A percentile compares a stretch with the other conserved stretches of the same genome.
Evolutionary conservation across 805 yeast species (phyloP).

Genomic region (Suhomyces prunicola): DNA sequence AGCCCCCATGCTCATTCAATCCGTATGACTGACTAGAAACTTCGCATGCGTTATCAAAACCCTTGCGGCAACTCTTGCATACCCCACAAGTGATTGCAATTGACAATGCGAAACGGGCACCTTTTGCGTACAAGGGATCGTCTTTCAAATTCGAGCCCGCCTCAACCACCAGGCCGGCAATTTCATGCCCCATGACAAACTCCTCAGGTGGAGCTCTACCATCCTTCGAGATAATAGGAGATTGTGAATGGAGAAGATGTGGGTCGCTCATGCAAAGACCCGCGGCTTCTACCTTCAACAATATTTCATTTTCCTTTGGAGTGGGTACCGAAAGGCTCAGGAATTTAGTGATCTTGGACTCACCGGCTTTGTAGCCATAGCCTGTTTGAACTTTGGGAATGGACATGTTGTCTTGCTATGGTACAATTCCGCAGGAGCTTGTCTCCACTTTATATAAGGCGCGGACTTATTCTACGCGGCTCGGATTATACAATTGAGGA

Average conservation of each 20-base stretch:
- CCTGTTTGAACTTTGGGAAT: conserved; percentile 27
- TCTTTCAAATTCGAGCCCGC: conserved; percentile 26
- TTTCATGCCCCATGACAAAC: conserved; percentile 46
- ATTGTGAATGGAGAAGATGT: conserved; percentile 25
- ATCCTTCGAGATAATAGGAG: conserved; percentile 7
- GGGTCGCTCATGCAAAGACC: conserved; percentile 45
- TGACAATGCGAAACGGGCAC: conserved; percentile 28
- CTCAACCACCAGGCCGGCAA: conserved; percentile 35
- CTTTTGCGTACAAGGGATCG: conserved; percentile 23
- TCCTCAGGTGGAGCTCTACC: conserved; percentile 15
- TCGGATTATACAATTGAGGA: background rate
- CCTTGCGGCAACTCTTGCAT: conserved; percentile 33
- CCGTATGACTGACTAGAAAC: conserved; percentile 28
- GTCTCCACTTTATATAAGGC: background rate
- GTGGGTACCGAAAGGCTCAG: conserved; percentile 27
- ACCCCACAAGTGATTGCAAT: conserved; percentile 34
- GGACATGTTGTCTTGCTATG: conserved; percentile 2
- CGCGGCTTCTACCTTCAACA: conserved; percentile 41
- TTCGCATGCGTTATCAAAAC: conserved; percentile 32
- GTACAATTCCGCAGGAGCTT: background rate
- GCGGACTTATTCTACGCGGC: background rate
- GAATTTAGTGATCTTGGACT: conserved; percentile 21
- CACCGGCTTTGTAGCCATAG: conserved; percentile 33
- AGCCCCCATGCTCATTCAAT: conserved; percentile 38
- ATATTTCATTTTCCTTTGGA: conserved; percentile 28